phyloP scores from a whole-genome alignment of 768 basidiomycete species.

The Chiua virens region DNA sequence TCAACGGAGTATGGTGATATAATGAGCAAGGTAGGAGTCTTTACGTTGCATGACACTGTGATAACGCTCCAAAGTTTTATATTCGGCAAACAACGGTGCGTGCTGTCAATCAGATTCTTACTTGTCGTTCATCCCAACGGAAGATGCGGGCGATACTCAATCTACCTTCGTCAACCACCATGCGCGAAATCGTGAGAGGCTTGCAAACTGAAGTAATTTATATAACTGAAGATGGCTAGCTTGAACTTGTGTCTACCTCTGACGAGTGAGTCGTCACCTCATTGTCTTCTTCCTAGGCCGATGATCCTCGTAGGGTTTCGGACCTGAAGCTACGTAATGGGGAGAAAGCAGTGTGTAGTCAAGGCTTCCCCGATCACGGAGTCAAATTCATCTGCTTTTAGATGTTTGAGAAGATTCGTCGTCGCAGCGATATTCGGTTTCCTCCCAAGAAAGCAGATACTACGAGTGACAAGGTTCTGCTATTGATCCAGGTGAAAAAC shows the following conservation, averaged over 20 bases:
- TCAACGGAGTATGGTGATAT: constrained; percentile 81
- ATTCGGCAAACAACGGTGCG: constrained; percentile 67
- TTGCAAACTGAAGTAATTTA: neutral
- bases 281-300: neutral
- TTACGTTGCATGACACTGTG: neutral
- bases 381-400: constrained; percentile 13
- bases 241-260: constrained; percentile 62
- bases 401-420: constrained; percentile 66
- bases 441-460: constrained; percentile 68
- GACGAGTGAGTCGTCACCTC: constrained; percentile 54
- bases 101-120: neutral
- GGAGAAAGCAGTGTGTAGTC: too few species aligned
- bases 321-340: constrained; percentile 70
- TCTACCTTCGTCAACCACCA: constrained; percentile 50
- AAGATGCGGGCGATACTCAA: constrained; percentile 71
- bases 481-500: too few species aligned
- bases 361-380: neutral
- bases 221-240: constrained; percentile 36
- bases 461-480: constrained; percentile 73
- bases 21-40: constrained; percentile 71
- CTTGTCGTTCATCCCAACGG: neutral
- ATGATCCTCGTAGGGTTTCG: constrained; percentile 47
- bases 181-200: constrained; percentile 65
- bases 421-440: constrained; percentile 79
- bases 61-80: constrained; percentile 55